Evolutionary conservation across 768 basidiomycete genomes (phyloP), one percentile per base, ranked within the genome.

Genomic region (Hygrocybe punicea): DNA sequence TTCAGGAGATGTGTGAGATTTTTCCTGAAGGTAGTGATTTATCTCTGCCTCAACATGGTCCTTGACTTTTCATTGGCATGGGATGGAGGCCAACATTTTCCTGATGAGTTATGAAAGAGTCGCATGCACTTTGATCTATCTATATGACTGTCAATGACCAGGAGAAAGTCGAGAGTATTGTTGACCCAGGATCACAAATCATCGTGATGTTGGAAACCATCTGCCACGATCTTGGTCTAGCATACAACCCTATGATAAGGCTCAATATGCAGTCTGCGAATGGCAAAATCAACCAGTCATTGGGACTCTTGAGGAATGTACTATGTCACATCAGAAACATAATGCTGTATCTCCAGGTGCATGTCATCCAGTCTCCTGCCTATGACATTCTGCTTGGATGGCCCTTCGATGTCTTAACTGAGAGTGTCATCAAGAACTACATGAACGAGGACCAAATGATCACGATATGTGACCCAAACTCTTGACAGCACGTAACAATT

Each of bases 101-200:
- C 64, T 62, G 2, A 68, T 21, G 17, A 62, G 46, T 21, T 63
- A n/a, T 67, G 0, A 66, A 64, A 35, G 69, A 69, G 37, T 67
- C 68, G 0, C 46, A 56, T 9, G 50, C 63, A 1, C 53, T 69
- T 1, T 54, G 65, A 16, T 55, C 65, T 0, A 59, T 71, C 3
- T 33, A 50, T 5, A 61, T 63, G 14, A 10, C 60, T 6, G 55
- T 71, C n/a, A 61, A 70, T 57, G 58, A 61, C 23, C 53, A 47
- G 3, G 51, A 49, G 3, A n/a, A 62, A 2, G 55, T 69, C 6
- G 62, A 71, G 46, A 58, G 55, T 40, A 57, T 71, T 6, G 36
- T n/a, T n/a, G n/a, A n/a, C n/a, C n/a, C n/a, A n/a, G n/a, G n/a
- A n/a, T n/a, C n/a, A n/a, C n/a, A n/a, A n/a, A n/a, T n/a, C n/a